Conservation (phyloP, 2,329 filamentous ascomycete species). For the Colletotrichum cordylinicola region DNA sequence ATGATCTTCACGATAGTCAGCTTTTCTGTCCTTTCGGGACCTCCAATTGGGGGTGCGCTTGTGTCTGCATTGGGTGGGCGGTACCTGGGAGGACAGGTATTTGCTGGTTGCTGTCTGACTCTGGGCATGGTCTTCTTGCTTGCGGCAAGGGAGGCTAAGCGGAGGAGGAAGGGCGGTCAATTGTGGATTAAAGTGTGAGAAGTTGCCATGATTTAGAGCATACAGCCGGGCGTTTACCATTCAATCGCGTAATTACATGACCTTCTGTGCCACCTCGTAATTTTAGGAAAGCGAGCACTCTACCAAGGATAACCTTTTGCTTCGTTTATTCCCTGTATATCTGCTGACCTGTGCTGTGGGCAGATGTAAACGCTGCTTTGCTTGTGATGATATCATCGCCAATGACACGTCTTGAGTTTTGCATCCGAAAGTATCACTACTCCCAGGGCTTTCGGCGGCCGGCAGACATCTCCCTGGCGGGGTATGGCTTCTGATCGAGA, state of each 20-base stretch:
- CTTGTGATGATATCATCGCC: neutral
- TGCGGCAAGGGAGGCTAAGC: constrained; percentile 15
- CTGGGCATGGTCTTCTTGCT: constrained; percentile 16
- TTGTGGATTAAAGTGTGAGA: neutral
- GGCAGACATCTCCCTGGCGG: neutral
- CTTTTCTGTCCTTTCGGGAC: constrained; percentile 48
- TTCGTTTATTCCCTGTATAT: no score
- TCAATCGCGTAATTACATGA: neutral
- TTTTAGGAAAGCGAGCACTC: neutral
- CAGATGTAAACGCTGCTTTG: no score
- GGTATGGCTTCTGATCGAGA: neutral
- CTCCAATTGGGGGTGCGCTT: constrained; percentile 38
- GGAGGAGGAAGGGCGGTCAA: neutral
- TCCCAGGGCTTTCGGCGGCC: neutral
- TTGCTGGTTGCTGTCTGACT: constrained; percentile 20
- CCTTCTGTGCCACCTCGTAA: neutral
- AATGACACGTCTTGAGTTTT: neutral
- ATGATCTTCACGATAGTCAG: constrained; percentile 47
- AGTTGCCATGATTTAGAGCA: neutral
- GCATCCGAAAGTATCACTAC: neutral
- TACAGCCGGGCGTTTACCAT: neutral
- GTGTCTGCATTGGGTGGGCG: constrained; percentile 27
- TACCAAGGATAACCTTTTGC: neutral
- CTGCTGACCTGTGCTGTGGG: no score
- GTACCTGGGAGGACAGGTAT: constrained; percentile 26